These are phyloP conservation scores for Nematocida minor DNA, from an alignment of 371 early-diverging fungal species.

Conservation along the genomic window DNA sequence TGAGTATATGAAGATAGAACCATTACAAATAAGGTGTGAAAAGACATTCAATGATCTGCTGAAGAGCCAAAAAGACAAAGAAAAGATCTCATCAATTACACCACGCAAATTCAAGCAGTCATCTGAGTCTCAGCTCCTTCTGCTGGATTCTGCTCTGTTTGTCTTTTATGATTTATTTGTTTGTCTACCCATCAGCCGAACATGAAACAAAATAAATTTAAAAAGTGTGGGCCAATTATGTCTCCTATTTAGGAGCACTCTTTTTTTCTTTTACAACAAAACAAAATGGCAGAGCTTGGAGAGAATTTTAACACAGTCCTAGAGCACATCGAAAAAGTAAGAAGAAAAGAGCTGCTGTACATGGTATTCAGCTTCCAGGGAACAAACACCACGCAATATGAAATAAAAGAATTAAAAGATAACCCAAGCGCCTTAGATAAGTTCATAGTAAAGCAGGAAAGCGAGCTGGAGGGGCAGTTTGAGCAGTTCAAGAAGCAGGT, in stretches of 20 bases:
- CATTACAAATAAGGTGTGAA: too few species aligned
- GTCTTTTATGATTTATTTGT: too few species aligned
- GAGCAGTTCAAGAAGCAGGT: constrained; percentile 44
- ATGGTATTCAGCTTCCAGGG: constrained; percentile 27
- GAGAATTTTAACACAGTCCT: constrained; percentile 33
- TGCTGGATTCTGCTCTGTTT: too few species aligned
- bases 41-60: too few species aligned
- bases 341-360: constrained; percentile 39
- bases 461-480: constrained; percentile 50
- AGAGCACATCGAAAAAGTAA: constrained; percentile 40
- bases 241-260: constrained; percentile 33
- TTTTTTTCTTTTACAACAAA: constrained; percentile 20
- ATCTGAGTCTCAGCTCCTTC: too few species aligned
- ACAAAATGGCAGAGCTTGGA: constrained; percentile 32
- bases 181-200: neutral
- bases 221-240: too few species aligned
- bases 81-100: too few species aligned
- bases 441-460: constrained; percentile 21
- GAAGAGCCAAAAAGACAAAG: too few species aligned
- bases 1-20: too few species aligned
- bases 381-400: neutral
- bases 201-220: neutral
- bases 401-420: constrained; percentile 20
- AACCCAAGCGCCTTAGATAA: constrained; percentile 27
- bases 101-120: too few species aligned